Evolutionary conservation across 768 basidiomycete genomes (phyloP), one percentile per base, ranked within the genome.

Genomic region (Termitomyces sp.): DNA sequence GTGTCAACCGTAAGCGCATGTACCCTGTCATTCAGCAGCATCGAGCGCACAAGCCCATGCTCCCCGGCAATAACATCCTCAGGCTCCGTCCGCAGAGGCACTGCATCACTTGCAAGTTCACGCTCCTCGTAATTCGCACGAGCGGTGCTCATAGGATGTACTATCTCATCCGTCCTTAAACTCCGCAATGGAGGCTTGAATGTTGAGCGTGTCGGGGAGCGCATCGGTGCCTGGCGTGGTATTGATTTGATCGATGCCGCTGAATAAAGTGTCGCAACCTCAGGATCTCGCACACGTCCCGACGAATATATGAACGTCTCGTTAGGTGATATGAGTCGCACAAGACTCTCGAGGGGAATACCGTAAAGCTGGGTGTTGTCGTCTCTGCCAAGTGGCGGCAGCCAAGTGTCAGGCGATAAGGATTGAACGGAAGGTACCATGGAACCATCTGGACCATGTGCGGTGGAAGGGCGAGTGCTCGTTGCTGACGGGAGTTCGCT

Each of bases 1-100:
- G 93, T 96, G 64, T 98, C 89, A 39, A 97, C 87, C 0, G 93
- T 94, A 41, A 99, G 73, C 18, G 89, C 93, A 64, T 98, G 94
- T 60, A 93, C 77, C 56, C 91, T 80, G 65, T 98, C 93, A 68
- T 92, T 97, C 39, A 98, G 72, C 44, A 96, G 75, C 39, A 90
- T 73, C 7, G 84, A 86, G 32, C 95, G 79, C 46, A 97, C 86
- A 22, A 98, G 79, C 3, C 96, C 96, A 57, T 82, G 78, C 49
- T 84, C 85, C 1, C 96, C 96, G 7, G 69, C 61, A 33, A 96
- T 88, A 12, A 88, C 69, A 52, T 82, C 80, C 59, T 92, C 91
- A 0, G 95, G 89, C 3, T 68, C 65, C 0, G 65, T 45, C 58
- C 69, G 65, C 2, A 86, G 59, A 59, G 89, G 77, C 54, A 75